Conservation (phyloP, 768 basidiomycete genomes). For the Boletus reticuloceps region DNA sequence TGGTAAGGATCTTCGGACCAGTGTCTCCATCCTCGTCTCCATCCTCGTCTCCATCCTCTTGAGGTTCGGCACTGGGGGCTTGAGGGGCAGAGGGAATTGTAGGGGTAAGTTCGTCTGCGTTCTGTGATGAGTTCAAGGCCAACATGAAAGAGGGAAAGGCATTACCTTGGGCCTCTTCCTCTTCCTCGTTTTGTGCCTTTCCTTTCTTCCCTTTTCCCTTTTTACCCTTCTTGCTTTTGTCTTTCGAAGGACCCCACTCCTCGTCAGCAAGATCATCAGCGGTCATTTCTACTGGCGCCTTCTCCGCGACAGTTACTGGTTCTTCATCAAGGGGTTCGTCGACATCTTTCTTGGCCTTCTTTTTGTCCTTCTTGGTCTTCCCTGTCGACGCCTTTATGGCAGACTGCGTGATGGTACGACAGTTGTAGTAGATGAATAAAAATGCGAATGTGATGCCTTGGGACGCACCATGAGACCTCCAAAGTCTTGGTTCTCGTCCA, state of each 20-base stretch:
- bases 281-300: conserved; percentile 49
- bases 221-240: conserved; percentile 23
- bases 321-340: conserved; percentile 29
- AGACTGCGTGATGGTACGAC: conserved; percentile 41
- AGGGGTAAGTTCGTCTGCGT: conserved; percentile 23
- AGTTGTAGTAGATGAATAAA: background rate
- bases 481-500: conserved; percentile 62
- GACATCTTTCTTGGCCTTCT: conserved; percentile 41
- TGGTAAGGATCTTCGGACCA: conserved; percentile 72
- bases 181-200: conserved; percentile 17
- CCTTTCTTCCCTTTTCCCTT: conserved; percentile 21
- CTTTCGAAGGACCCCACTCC: conserved; percentile 56
- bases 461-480: conserved; percentile 72
- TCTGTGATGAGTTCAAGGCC: background rate
- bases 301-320: conserved; percentile 26
- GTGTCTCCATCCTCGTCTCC: conserved; percentile 52
- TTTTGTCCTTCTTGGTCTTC: conserved; percentile 57
- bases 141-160: background rate
- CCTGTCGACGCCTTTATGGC: conserved; percentile 53
- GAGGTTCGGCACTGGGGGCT: conserved; percentile 28
- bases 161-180: conserved; percentile 11
- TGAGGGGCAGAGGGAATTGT: conserved; percentile 28
- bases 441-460: background rate
- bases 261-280: conserved; percentile 76
- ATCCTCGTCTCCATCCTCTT: conserved; percentile 41